phyloP scores from a whole-genome alignment of 805 yeast species.

The Gaillardinia entomophila region DNA sequence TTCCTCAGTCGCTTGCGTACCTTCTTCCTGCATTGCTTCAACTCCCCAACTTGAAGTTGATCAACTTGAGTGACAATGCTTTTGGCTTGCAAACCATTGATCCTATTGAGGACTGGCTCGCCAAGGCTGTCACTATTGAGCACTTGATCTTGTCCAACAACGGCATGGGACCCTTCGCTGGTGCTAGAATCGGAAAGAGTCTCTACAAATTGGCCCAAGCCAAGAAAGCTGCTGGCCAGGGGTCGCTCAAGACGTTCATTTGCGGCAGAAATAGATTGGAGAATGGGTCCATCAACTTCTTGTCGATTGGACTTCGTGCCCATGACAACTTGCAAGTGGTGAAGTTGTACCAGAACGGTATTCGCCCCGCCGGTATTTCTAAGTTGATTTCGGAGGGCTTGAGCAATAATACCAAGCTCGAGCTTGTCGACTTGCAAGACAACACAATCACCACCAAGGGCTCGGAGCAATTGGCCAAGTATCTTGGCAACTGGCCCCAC shows the following conservation, averaged over 20 bases:
- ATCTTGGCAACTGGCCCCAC: conserved; percentile 55
- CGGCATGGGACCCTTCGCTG: conserved; percentile 98
- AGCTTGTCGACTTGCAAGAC: conserved; percentile 83
- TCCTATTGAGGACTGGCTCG: conserved; percentile 73
- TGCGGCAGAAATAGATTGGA: conserved; percentile 98
- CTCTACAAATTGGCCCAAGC: conserved; percentile 64
- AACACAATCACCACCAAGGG: conserved; percentile 83
- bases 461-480: conserved; percentile 43
- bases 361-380: conserved; percentile 87
- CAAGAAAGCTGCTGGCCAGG: conserved; percentile 47
- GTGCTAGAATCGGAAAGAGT: conserved; percentile 88
- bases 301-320: conserved; percentile 79
- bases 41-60: conserved; percentile 61
- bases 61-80: conserved; percentile 92
- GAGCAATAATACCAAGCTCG: conserved; percentile 50
- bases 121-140: conserved; percentile 71
- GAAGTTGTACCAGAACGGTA: conserved; percentile 92
- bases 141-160: conserved; percentile 89
- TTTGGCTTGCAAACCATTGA: conserved; percentile 94
- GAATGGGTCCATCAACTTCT: conserved; percentile 83
- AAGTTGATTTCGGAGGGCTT: conserved; percentile 71
- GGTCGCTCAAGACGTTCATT: conserved; percentile 71
- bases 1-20: conserved; percentile 72
- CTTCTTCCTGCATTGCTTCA: conserved; percentile 69
- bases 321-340: conserved; percentile 70